Conservation (phyloP, 2,329 filamentous ascomycete genomes). For the Aspergillus latus region DNA sequence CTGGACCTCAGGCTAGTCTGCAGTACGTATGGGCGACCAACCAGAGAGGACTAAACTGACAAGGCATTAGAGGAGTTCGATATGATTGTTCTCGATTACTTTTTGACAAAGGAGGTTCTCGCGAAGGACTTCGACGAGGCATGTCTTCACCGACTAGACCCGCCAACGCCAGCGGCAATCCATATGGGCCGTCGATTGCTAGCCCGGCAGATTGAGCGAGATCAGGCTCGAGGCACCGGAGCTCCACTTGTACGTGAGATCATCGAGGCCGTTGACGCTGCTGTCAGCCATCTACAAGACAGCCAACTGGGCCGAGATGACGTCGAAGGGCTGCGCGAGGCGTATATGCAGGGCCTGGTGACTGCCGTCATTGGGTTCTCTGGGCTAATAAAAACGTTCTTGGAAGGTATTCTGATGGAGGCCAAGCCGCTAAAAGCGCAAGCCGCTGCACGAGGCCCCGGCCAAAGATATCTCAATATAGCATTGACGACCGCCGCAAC, state of each 20-base stretch:
- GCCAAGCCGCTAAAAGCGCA: no score
- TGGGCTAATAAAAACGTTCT: neutral
- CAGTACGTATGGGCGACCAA: neutral
- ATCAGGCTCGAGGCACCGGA: neutral
- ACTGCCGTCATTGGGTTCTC: neutral
- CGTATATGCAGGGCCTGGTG: neutral
- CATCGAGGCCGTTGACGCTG: neutral
- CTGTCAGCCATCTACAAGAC: neutral
- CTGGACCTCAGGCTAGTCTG: slow-evolving; percentile 3
- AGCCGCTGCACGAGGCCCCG: no score
- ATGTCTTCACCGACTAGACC: neutral
- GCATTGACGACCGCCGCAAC: neutral
- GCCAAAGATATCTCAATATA: neutral
- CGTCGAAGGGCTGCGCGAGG: neutral
- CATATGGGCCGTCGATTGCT: neutral
- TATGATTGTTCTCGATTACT: neutral
- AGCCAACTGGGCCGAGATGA: neutral
- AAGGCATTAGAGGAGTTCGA: neutral
- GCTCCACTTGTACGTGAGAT: neutral
- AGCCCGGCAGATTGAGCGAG: neutral
- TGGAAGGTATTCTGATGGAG: neutral
- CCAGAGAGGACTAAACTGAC: neutral
- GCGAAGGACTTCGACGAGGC: neutral
- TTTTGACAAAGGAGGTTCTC: neutral
- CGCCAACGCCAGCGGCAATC: neutral